Percentiles rank a stretch among this genome's conserved stretches.
Evolutionary conservation across 345 rosid genomes (phyloP).

Genomic region (Rhizophora apiculata): DNA sequence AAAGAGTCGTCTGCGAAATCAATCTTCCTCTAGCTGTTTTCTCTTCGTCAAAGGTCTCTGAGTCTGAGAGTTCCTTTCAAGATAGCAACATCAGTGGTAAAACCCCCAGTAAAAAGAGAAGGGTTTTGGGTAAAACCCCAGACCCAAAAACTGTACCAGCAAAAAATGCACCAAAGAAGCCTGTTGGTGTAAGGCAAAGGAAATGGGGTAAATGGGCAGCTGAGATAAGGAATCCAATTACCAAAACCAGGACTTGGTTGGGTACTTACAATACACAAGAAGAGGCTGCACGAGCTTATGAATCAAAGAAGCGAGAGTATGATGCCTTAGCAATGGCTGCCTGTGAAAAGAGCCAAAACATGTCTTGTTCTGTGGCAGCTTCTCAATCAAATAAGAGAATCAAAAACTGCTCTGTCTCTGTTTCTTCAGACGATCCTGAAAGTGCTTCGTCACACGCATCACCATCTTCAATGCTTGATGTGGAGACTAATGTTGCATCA

Average conservation of each 20-base stretch:
- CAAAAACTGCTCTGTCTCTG: not conserved
- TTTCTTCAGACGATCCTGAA: slow-evolving; percentile 41
- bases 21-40: slow-evolving; percentile 32
- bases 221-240: slow-evolving; percentile 64
- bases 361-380: slow-evolving; percentile 7
- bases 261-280: slow-evolving; percentile 68
- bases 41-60: slow-evolving; percentile 8
- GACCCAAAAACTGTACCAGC: not conserved
- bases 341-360: slow-evolving; percentile 30
- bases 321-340: slow-evolving; percentile 34
- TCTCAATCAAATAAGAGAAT: slow-evolving; percentile 13
- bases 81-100: slow-evolving; percentile 54
- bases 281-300: slow-evolving; percentile 74
- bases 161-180: slow-evolving; percentile 13
- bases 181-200: slow-evolving; percentile 71
- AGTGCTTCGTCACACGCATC: slow-evolving; percentile 52
- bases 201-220: slow-evolving; percentile 95
- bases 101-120: slow-evolving; percentile 24
- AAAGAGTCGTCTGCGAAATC: slow-evolving; percentile 61
- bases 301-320: slow-evolving; percentile 58
- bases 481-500: slow-evolving; percentile 37
- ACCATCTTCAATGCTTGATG: slow-evolving; percentile 34
- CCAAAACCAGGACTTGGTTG: slow-evolving; percentile 61
- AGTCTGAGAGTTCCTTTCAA: slow-evolving; percentile 55
- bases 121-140: slow-evolving; percentile 23